A percentile compares a stretch with the other conserved stretches of the same genome.
phyloP scores from a whole-genome alignment of 495 filamentous ascomycete genomes.

The Trichoderma erinaceum region DNA sequence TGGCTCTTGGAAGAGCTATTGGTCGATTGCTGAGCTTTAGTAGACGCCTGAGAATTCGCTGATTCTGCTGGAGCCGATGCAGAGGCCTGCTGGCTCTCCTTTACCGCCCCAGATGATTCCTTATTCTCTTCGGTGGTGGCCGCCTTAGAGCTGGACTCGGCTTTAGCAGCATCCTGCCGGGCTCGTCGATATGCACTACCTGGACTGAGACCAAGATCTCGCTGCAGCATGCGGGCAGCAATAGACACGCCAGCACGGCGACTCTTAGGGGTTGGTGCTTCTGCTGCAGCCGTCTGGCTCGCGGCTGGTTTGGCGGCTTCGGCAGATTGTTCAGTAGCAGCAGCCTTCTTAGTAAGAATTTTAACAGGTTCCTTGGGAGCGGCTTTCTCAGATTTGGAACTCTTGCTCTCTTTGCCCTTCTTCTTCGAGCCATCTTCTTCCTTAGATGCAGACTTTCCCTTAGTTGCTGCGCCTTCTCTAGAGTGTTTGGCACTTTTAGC shows the following conservation, averaged over 20 bases:
- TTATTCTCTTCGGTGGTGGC: constrained; percentile 26
- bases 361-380: constrained; percentile 71
- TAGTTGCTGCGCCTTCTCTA: constrained; percentile 36
- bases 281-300: constrained; percentile 24
- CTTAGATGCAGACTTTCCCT: constrained; percentile 50
- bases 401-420: constrained; percentile 53
- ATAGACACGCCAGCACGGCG: constrained; percentile 63
- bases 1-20: constrained; percentile 20
- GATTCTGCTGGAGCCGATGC: constrained; percentile 32
- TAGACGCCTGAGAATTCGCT: constrained; percentile 15
- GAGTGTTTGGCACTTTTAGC: constrained; percentile 44
- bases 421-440: constrained; percentile 45
- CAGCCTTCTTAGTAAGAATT: constrained; percentile 65
- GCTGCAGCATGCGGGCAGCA: constrained; percentile 80
- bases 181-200: constrained; percentile 51
- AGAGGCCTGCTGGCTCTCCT: constrained; percentile 22
- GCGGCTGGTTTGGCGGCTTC: constrained; percentile 38
- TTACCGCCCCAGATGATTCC: constrained; percentile 27
- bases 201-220: constrained; percentile 78
- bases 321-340: constrained; percentile 46
- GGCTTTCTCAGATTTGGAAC: constrained; percentile 51
- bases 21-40: background rate
- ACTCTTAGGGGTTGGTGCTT: constrained; percentile 28
- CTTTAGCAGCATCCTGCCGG: constrained; percentile 46
- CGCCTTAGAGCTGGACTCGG: constrained; percentile 38